A percentile compares a stretch with the other conserved stretches of the same genome.
Evolutionary conservation across 139 green algal species (phyloP).

Genomic region (Tetradesmus obliquus): DNA sequence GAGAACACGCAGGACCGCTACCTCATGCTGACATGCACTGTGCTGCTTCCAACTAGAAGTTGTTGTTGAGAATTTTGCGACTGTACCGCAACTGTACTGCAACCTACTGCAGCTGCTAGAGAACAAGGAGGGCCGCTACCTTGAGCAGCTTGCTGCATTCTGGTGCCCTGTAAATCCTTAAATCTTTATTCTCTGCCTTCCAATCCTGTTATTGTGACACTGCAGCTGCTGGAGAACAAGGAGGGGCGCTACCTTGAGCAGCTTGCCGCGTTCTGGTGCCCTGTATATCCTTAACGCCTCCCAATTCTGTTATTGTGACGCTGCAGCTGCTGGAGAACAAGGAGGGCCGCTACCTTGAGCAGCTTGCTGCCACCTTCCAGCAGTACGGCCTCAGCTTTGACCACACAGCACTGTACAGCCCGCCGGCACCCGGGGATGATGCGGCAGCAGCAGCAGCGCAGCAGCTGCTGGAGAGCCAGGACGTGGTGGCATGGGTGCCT

Average conservation of each 20-base stretch:
- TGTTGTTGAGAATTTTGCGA: background rate
- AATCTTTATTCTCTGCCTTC: too few relatives aligned
- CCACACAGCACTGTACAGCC: background rate
- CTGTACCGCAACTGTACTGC: too few relatives aligned
- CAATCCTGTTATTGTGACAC: background rate
- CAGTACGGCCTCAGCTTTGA: slow-evolving; percentile 14
- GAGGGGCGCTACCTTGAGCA: background rate
- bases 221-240: slow-evolving; percentile 28
- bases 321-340: background rate
- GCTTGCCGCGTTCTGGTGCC: background rate
- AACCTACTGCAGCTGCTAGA: background rate
- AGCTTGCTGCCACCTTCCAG: background rate
- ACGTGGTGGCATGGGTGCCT: slow-evolving; percentile 10
- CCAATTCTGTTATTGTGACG: background rate
- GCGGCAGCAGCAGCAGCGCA: slow-evolving; percentile 20
- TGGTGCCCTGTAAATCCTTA: background rate
- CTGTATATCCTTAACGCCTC: background rate
- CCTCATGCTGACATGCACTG: background rate
- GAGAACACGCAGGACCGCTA: slow-evolving; percentile 5
- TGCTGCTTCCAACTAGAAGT: background rate
- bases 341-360: background rate
- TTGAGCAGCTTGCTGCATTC: background rate
- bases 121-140: slow-evolving; percentile 21
- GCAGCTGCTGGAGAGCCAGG: slow-evolving; percentile 13
- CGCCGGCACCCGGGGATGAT: background rate